A percentile compares a stretch with the other conserved stretches of the same genome.
Evolutionary conservation across 805 yeast genomes (phyloP).

Genomic region (Kurtzmaniella cleridarum): DNA sequence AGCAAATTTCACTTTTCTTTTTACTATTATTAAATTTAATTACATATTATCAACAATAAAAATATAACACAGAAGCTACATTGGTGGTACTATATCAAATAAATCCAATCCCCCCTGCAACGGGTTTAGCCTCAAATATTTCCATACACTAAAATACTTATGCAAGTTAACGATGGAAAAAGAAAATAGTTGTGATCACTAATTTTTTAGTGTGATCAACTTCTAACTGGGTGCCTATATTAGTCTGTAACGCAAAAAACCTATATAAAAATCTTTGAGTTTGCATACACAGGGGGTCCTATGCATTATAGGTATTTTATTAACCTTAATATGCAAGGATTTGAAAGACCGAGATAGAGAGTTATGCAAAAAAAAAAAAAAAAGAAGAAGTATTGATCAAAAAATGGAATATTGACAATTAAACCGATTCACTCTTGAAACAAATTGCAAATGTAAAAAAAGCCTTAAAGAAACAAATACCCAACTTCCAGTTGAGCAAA

Average conservation of each 20-base stretch:
- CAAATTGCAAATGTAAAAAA: no score
- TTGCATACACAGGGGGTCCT: slow-evolving; percentile 33
- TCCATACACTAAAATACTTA: slow-evolving; percentile 17
- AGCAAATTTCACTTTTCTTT: slow-evolving; percentile 8
- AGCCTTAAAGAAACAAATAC: no score
- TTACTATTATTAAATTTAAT: slow-evolving; percentile 12
- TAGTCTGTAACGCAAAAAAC: slow-evolving; percentile 34
- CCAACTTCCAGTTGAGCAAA: no score
- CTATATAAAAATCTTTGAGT: slow-evolving; percentile 35
- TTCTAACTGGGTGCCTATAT: slow-evolving; percentile 36
- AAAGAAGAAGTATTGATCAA: not conserved
- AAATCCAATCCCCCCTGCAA: slow-evolving; percentile 13
- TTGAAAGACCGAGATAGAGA: slow-evolving; percentile 15
- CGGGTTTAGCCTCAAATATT: slow-evolving; percentile 18
- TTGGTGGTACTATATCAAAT: slow-evolving; percentile 14
- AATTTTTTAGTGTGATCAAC: slow-evolving; percentile 40
- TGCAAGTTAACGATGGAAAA: slow-evolving; percentile 19
- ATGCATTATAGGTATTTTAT: slow-evolving; percentile 22
- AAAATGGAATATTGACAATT: no score
- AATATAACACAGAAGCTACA: slow-evolving; percentile 16
- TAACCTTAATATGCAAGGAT: slow-evolving; percentile 18
- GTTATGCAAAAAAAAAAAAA: not conserved
- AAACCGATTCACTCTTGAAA: no score
- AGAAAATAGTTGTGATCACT: slow-evolving; percentile 34
- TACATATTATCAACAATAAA: slow-evolving; percentile 13